These are phyloP conservation scores for Vinca minor DNA, from an alignment of 257 asterid genomes.

Conservation along the genomic window DNA sequence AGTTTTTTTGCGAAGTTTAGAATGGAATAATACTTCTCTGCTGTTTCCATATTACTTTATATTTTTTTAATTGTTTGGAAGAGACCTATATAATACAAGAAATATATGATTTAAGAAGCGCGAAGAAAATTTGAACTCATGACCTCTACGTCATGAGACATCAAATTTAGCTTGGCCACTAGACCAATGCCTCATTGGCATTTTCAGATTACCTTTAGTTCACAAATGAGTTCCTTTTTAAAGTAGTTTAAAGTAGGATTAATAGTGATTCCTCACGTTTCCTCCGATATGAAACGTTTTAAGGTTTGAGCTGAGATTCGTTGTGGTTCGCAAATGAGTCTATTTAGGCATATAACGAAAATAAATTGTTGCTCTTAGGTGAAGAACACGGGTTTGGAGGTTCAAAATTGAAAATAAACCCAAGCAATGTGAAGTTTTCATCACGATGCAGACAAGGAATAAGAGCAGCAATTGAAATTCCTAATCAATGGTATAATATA, in stretches of 20 bases:
- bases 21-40: neutral
- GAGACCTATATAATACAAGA: too few species aligned
- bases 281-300: too few species aligned
- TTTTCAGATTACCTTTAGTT: too few species aligned
- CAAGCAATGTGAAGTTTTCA: conserved; percentile 23
- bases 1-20: neutral
- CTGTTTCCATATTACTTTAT: neutral
- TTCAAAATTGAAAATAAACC: conserved; percentile 20
- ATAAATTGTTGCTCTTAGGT: conserved; percentile 7
- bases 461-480: conserved; percentile 41
- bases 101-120: too few species aligned
- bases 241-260: too few species aligned
- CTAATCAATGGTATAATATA: conserved; percentile 74
- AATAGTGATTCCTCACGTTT: neutral
- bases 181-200: too few species aligned
- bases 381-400: conserved; percentile 10
- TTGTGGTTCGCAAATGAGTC: neutral
- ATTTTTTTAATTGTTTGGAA: neutral
- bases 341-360: neutral
- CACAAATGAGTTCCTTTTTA: too few species aligned
- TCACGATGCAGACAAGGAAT: conserved; percentile 24
- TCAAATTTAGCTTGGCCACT: too few species aligned
- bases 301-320: neutral
- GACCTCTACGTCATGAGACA: too few species aligned
- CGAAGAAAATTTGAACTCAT: neutral